Base-by-base conservation (phyloP, 768 basidiomycete genomes). In the Leccinum variicolor region DNA sequence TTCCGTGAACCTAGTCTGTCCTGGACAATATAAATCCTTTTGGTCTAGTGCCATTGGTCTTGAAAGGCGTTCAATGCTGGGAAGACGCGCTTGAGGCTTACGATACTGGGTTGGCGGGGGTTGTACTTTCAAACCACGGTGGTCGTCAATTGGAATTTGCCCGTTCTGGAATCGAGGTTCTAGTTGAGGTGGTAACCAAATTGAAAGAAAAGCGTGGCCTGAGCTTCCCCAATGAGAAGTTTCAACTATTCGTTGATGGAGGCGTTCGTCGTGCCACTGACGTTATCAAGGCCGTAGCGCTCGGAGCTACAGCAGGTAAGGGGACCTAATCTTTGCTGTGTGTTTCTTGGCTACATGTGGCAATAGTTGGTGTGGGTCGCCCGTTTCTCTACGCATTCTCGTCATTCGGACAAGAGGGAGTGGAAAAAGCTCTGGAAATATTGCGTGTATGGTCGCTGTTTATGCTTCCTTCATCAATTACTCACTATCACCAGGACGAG, bases 181-280 rank as follows among this genome's bases (percentile, higher is more conserved):
- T 97, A 15, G 89, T 87, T 2, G 92, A 94, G 68, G 92, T 95
- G 21, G 87, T 90, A 29, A 75, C 74, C 29, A 84, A 88, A 58
- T 80, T 98, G 21, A 83, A 83, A 59, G 80, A 78, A 68, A 78
- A 79, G 55, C 81, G 89, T 14, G 85, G 88, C 2, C 73, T 91
- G 39, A 77, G 77, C 23, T 91, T 92, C 73, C 90, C 92, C 2
- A 90, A 92, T 52, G 80, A 83, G 52, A 81, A 78, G 53, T 92
- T 98, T 76, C 86, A 93, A 67, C 76, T 98, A 31, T 92, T 89
- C 66, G 82, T 94, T 13, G 96, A 99, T 66, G 96, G 96, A n/a
- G 97, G 96, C 55, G 92, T 98, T 8, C 81, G 94, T 50, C 79
- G 94, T 36, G 93, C 94, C 1, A 92, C 89, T 11, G 93, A 96